phyloP scores from a whole-genome alignment of 768 basidiomycete species.

The Hericium coralloides region DNA sequence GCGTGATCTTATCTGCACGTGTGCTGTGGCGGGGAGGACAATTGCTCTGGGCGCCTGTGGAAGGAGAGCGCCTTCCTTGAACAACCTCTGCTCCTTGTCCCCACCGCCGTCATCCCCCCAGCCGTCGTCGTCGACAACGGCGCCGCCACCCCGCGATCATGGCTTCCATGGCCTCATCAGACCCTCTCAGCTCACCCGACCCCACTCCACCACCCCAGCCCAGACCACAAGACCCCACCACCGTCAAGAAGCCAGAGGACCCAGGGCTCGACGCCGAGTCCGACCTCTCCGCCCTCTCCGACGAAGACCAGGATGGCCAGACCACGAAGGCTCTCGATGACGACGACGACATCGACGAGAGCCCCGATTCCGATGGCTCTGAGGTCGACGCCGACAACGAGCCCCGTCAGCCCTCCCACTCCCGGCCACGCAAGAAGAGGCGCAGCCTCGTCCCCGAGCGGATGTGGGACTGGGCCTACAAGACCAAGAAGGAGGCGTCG shows the following conservation, averaged over 20 bases:
- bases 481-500: constrained; percentile 24
- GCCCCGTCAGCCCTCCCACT: constrained; percentile 8
- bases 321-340: constrained; percentile 11
- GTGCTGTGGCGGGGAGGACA: neutral
- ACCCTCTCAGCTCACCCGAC: constrained; percentile 58
- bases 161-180: constrained; percentile 49
- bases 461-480: constrained; percentile 82
- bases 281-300: constrained; percentile 77
- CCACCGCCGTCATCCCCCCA: neutral
- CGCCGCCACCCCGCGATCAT: neutral
- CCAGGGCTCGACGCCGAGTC: constrained; percentile 52
- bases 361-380: constrained; percentile 20
- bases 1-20: neutral
- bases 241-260: constrained; percentile 22
- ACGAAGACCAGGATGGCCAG: constrained; percentile 60
- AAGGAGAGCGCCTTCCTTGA: neutral
- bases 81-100: neutral
- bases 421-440: constrained; percentile 33
- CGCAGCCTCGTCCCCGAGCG: constrained; percentile 66
- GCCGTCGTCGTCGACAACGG: neutral
- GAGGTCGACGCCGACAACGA: constrained; percentile 17
- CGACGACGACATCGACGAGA: constrained; percentile 11
- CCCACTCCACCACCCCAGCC: constrained; percentile 42
- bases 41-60: neutral
- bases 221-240: constrained; percentile 18